Evolutionary conservation across 2,329 filamentous ascomycete genomes (phyloP).

Genomic region (Penicillium brasilianum): DNA sequence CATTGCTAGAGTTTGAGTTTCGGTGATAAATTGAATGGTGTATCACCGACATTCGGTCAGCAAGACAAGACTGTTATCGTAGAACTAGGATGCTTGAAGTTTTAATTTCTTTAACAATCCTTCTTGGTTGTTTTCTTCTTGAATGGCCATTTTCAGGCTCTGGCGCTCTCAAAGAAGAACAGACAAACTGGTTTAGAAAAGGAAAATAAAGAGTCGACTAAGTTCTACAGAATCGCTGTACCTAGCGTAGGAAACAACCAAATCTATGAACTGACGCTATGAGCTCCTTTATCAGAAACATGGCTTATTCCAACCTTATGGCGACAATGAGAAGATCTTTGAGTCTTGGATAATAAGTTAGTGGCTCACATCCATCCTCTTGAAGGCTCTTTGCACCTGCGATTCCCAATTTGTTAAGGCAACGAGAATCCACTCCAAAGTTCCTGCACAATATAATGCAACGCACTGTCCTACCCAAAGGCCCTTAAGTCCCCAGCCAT

Average conservation of each 20-base stretch:
- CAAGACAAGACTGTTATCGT: no score
- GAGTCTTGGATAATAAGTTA: slow-evolving; percentile 4
- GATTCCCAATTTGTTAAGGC: slow-evolving; percentile 70
- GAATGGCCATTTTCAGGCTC: no score
- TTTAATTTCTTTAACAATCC: no score
- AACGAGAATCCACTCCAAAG: slow-evolving; percentile 79
- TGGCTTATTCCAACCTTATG: not conserved
- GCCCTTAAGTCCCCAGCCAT: slow-evolving; percentile 80
- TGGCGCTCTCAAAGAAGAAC: no score
- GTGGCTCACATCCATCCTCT: slow-evolving; percentile 64
- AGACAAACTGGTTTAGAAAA: no score
- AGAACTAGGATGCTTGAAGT: no score
- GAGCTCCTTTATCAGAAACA: no score
- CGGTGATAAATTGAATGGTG: not conserved
- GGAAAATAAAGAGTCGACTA: no score
- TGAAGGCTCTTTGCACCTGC: slow-evolving; percentile 73
- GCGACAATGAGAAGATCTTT: not conserved
- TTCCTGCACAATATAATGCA: slow-evolving; percentile 78
- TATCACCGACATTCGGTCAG: not conserved
- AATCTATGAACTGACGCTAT: no score
- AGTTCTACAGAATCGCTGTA: no score
- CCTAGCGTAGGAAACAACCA: no score
- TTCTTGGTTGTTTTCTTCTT: no score
- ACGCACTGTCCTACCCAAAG: slow-evolving; percentile 85
- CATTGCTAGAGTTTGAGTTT: not conserved